Percentiles rank a stretch among this genome's conserved stretches.
phyloP scores from a whole-genome alignment of 371 early-diverging fungal species.

The Mortierella sp. region DNA sequence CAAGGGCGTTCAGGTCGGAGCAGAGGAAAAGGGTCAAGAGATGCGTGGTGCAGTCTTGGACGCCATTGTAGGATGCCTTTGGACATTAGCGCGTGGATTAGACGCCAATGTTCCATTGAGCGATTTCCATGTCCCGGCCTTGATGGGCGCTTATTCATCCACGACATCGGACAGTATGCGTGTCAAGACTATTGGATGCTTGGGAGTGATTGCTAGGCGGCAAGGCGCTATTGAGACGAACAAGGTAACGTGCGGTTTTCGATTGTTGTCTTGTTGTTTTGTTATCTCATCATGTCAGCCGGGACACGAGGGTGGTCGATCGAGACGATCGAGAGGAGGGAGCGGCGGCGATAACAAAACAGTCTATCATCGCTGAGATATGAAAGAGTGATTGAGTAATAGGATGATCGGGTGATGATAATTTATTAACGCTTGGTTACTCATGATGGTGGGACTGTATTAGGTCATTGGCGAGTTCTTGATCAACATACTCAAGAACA shows the following conservation, averaged over 20 bases:
- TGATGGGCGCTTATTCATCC: slow-evolving; percentile 62
- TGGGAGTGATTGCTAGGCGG: slow-evolving; percentile 79
- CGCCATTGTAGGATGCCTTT: slow-evolving; percentile 75
- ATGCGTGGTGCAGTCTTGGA: slow-evolving; percentile 65
- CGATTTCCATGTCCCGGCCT: slow-evolving; percentile 58
- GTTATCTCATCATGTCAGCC: background rate
- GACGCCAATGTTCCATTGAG: slow-evolving; percentile 62
- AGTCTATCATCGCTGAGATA: too few relatives aligned
- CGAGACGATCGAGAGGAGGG: too few relatives aligned
- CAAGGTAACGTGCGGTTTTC: slow-evolving; percentile 62
- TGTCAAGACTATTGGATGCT: slow-evolving; percentile 78
- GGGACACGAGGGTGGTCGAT: background rate
- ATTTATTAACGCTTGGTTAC: background rate
- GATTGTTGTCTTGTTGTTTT: slow-evolving; percentile 47
- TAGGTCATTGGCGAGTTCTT: slow-evolving; percentile 72
- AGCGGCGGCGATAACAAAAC: too few relatives aligned
- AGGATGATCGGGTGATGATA: background rate
- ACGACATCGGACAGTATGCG: slow-evolving; percentile 63
- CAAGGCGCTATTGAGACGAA: slow-evolving; percentile 79
- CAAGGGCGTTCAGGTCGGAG: slow-evolving; percentile 55
- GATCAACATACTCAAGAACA: slow-evolving; percentile 58
- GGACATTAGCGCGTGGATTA: slow-evolving; percentile 78
- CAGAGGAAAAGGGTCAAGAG: slow-evolving; percentile 56
- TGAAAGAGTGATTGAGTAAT: too few relatives aligned
- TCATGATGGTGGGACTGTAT: background rate